A percentile compares a stretch with the other conserved stretches of the same genome.
phyloP scores from a whole-genome alignment of 129 eudicot species.

The Centaurea solstitialis region DNA sequence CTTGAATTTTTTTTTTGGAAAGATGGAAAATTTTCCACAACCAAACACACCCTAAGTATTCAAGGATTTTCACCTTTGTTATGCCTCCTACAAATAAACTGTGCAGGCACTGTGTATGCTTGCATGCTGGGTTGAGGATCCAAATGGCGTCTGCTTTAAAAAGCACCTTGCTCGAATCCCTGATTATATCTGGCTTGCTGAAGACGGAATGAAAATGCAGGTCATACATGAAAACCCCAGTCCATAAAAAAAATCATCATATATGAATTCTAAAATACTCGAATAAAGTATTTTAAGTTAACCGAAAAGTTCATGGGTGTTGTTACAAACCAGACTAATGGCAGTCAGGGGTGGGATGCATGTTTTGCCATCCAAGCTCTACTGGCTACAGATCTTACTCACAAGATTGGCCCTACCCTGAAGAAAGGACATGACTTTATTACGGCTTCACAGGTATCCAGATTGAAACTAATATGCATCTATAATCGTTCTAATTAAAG shows the following conservation, averaged over 20 bases:
- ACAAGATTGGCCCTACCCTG: background rate
- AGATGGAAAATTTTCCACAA: too few relatives aligned
- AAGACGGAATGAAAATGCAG: conserved; percentile 89
- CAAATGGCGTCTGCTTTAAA: conserved; percentile 13
- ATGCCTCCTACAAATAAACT: background rate
- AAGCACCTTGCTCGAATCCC: conserved; percentile 68
- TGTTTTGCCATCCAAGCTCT: background rate
- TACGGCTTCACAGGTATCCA: background rate
- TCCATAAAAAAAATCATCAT: background rate
- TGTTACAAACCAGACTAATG: background rate
- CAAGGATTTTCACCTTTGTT: background rate
- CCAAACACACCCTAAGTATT: too few relatives aligned
- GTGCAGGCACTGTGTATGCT: conserved; percentile 58
- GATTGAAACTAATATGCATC: too few relatives aligned
- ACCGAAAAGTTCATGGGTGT: background rate
- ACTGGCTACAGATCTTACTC: background rate
- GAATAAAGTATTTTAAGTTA: background rate
- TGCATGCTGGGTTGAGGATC: conserved; percentile 84
- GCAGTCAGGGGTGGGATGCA: background rate
- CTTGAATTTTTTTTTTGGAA: too few relatives aligned
- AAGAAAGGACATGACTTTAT: background rate
- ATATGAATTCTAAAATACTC: background rate
- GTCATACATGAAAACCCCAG: conserved; percentile 21
- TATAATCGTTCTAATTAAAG: too few relatives aligned
- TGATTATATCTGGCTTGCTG: conserved; percentile 67